Percentiles rank a stretch among this genome's conserved stretches.
Conservation (phyloP, 768 basidiomycete species). For the Russula vinacea region DNA sequence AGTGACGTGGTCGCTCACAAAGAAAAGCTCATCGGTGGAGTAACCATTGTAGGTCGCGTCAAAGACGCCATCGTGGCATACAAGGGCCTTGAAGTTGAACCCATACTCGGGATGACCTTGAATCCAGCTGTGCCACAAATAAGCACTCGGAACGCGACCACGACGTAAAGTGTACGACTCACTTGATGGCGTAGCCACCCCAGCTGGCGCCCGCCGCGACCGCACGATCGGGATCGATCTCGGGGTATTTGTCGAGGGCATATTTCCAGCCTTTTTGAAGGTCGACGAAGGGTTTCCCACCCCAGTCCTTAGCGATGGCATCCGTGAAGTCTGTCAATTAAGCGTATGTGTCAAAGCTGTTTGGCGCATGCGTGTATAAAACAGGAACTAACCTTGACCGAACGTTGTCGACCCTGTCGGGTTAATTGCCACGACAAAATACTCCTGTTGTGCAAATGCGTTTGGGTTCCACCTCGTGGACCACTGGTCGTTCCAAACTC, state of each 20-base stretch:
- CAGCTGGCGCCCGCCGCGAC: conserved; percentile 80
- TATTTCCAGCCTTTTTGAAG: conserved; percentile 72
- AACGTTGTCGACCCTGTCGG: conserved; percentile 94
- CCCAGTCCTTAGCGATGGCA: conserved; percentile 77
- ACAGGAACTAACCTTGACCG: conserved; percentile 59
- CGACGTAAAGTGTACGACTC: conserved; percentile 3
- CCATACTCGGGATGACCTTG: conserved; percentile 88
- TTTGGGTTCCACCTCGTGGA: conserved; percentile 88
- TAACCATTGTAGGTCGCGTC: conserved; percentile 78
- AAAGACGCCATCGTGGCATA: conserved; percentile 93
- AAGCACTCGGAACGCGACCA: conserved; percentile 8
- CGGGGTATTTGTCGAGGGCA: conserved; percentile 61
- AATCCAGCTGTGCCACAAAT: conserved; percentile 66
- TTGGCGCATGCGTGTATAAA: background rate
- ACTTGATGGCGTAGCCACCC: conserved; percentile 91
- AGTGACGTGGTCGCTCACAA: conserved; percentile 51
- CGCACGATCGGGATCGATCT: conserved; percentile 56
- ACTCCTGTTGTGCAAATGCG: conserved; percentile 78
- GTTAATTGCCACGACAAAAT: conserved; percentile 84
- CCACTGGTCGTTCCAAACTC: conserved; percentile 91
- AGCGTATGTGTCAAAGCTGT: background rate
- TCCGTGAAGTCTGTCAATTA: conserved; percentile 64
- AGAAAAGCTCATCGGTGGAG: conserved; percentile 88
- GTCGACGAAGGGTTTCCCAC: conserved; percentile 81
- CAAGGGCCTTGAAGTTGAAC: conserved; percentile 87